These are phyloP conservation scores for Ceratopteris richardii DNA, from an alignment of 75 land plant species.

Conservation along the genomic window DNA sequence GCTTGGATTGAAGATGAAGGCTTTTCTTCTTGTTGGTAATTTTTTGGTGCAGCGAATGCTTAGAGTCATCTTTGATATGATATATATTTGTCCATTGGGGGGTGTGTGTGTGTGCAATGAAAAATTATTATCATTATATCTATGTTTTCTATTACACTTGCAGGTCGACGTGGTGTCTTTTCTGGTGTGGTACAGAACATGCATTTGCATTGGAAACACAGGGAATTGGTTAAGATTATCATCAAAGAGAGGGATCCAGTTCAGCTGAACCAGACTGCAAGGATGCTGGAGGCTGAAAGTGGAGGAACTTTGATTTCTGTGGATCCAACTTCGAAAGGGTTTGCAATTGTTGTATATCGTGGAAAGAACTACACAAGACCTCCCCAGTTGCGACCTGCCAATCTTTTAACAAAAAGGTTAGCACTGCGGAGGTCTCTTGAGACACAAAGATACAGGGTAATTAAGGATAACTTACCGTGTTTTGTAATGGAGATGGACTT, in stretches of 20 bases:
- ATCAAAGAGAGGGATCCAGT: slow-evolving; percentile 56
- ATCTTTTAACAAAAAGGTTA: slow-evolving; percentile 66
- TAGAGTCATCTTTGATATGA: neutral
- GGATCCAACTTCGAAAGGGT: slow-evolving; percentile 60
- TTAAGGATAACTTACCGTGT: neutral
- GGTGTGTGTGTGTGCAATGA: too few species aligned
- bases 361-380: slow-evolving; percentile 84
- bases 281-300: slow-evolving; percentile 70
- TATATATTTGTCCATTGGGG: neutral
- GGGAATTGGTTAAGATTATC: slow-evolving; percentile 72
- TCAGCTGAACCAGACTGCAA: slow-evolving; percentile 55
- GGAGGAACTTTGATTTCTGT: slow-evolving; percentile 71
- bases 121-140: neutral
- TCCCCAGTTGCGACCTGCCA: slow-evolving; percentile 55
- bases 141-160: neutral
- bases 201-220: slow-evolving; percentile 90
- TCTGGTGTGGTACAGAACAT: slow-evolving; percentile 87
- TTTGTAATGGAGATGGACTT: neutral
- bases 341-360: slow-evolving; percentile 62
- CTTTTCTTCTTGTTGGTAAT: slow-evolving; percentile 70
- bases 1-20: slow-evolving; percentile 72
- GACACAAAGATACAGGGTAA: slow-evolving; percentile 75
- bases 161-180: slow-evolving; percentile 83
- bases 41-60: slow-evolving; percentile 5
- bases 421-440: slow-evolving; percentile 69